Evolutionary conservation across 176 grass and related monocot genomes (phyloP), one percentile per base, ranked within the genome.

Genomic region (Rhynchospora pubera): DNA sequence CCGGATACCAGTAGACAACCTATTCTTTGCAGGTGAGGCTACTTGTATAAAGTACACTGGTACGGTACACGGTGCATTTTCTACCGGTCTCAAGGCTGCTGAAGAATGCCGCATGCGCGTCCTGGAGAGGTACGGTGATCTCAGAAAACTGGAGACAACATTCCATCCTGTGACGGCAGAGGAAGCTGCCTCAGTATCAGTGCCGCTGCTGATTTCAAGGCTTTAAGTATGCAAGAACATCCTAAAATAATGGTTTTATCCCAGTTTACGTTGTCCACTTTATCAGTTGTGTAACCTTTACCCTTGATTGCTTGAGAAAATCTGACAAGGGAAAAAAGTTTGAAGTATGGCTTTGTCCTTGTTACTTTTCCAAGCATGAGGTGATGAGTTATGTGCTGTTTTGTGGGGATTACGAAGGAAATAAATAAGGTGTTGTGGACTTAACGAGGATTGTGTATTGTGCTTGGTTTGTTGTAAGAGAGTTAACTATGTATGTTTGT

Each of bases 11-110:
- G 93, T 96, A 4, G 97, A 99, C 84, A 99, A 99, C 71, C 86
- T 99, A 4, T 99, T 99, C 89, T 99, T 99, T 14, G 97, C 97
- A 0, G 97, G 97, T 56, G 97, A 99, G 83, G 97, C 97, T 1
- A 95, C 97, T 0, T 95, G 97, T 68, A 42, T 93, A 72, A 91
- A 99, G 43, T 99, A 89, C 88, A 96, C 97, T 0, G 97, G 97
- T 24, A 91, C 97, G 1, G 97, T 99, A 24, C 97, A 99, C 0
- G 97, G 89, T 2, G 97, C 97, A 28, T 99, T 87, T 87, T 99
- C 97, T 69, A 99, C 97, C 1, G 97, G 97, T 1, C 15, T 91
- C 60, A 96, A 84, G 91, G 93, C 97, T 10, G 97, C 97, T 3
- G 97, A 99, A 62, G 97, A 99, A 79, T 96, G 91, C 83, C 82